These are phyloP conservation scores for Wickerhamiella kazuoi DNA, from an alignment of 805 yeast genomes.

Conservation along the genomic window DNA sequence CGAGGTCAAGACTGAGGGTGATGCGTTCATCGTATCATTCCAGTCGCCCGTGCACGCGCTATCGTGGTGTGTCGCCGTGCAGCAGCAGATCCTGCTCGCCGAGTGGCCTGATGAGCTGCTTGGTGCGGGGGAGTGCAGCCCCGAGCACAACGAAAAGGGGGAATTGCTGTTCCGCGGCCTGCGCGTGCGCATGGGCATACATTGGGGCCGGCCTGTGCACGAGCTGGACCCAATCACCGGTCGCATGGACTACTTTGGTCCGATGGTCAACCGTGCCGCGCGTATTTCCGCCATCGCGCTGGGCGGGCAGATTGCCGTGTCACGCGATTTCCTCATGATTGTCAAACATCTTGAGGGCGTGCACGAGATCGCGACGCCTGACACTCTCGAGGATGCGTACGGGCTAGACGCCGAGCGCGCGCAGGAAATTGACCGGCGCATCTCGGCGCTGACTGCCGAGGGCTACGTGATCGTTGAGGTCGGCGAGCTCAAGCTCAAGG, in stretches of 20 bases:
- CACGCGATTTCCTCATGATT: constrained; percentile 65
- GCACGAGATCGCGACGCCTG: constrained; percentile 18
- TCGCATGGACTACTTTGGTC: constrained; percentile 98
- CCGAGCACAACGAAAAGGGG: constrained; percentile 44
- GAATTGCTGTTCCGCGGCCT: constrained; percentile 65
- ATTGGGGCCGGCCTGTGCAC: constrained; percentile 96
- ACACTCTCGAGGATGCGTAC: constrained; percentile 11
- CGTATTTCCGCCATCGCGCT: constrained; percentile 88
- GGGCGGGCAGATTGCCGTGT: constrained; percentile 92
- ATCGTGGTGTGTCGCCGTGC: constrained; percentile 89
- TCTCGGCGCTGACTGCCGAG: constrained; percentile 31
- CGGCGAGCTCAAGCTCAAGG: constrained; percentile 84
- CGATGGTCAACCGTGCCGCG: constrained; percentile 92
- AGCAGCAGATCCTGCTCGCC: constrained; percentile 59
- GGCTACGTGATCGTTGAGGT: constrained; percentile 52
- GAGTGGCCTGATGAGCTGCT: constrained; percentile 95
- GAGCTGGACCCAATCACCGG: constrained; percentile 88
- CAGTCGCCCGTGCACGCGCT: constrained; percentile 82
- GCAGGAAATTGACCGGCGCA: not conserved
- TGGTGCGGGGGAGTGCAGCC: constrained; percentile 67
- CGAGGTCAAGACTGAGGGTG: constrained; percentile 98
- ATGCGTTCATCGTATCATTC: constrained; percentile 94
- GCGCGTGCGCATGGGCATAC: constrained; percentile 94
- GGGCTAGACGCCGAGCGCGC: not conserved
- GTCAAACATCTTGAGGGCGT: constrained; percentile 21